phyloP scores from a whole-genome alignment of 305 asterid species.

The Fraxinus albicans region DNA sequence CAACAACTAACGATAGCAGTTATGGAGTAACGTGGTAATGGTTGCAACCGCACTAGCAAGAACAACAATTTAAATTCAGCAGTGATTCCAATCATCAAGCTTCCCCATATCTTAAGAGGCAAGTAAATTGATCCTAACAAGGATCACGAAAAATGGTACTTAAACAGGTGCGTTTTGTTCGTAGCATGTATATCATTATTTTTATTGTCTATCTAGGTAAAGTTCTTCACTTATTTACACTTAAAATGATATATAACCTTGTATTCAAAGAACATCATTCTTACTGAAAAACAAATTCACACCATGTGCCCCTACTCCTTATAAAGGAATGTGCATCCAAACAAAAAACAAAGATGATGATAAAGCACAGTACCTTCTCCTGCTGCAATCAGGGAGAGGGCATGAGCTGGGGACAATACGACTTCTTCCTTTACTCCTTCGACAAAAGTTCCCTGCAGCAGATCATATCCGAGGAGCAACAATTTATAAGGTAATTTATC shows the following conservation, averaged over 20 bases:
- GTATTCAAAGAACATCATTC: neutral
- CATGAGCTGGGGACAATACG: slow-evolving; percentile 97
- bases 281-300: neutral
- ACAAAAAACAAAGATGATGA: neutral
- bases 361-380: slow-evolving; percentile 80
- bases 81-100: slow-evolving; percentile 5
- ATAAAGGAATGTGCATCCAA: neutral
- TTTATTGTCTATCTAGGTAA: neutral
- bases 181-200: neutral
- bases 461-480: slow-evolving; percentile 20
- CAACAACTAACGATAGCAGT: slow-evolving; percentile 4
- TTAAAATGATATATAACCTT: slow-evolving; percentile 1
- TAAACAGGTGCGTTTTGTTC: neutral
- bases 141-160: neutral
- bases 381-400: slow-evolving; percentile 97
- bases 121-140: neutral
- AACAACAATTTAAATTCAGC: slow-evolving; percentile 6
- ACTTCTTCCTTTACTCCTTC: slow-evolving; percentile 99
- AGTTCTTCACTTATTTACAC: neutral
- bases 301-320: neutral
- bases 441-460: slow-evolving; percentile 82
- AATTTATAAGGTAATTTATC: neutral
- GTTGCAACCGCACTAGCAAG: slow-evolving; percentile 10
- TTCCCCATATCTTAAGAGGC: neutral
- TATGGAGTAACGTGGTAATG: neutral